Evolutionary conservation across 2,329 filamentous ascomycete species (phyloP).

Genomic region (Calonectria leucothoes): DNA sequence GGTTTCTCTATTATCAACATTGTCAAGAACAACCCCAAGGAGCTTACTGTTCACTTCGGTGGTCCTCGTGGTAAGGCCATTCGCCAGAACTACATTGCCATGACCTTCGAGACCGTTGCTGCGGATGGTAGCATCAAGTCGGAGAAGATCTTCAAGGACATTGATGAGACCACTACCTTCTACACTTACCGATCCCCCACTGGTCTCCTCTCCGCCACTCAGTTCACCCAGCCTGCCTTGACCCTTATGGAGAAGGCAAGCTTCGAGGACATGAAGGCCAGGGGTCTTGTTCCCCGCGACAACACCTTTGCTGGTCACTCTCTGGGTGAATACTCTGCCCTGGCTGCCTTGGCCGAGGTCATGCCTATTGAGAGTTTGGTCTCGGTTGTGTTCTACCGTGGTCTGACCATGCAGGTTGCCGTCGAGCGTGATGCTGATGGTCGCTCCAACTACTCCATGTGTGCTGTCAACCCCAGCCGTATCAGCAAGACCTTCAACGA

Average conservation of each 20-base stretch:
- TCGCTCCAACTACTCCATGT: slow-evolving; percentile 99
- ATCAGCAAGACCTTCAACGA: slow-evolving; percentile 99
- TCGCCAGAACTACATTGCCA: slow-evolving; percentile 98
- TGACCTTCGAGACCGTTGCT: slow-evolving; percentile 99
- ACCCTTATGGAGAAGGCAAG: slow-evolving; percentile 99
- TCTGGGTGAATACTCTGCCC: slow-evolving; percentile 96
- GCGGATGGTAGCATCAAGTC: slow-evolving; percentile 94
- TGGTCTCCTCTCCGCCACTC: slow-evolving; percentile 93
- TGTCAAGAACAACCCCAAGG: slow-evolving; percentile 99
- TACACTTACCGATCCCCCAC: slow-evolving; percentile 98
- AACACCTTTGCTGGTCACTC: slow-evolving; percentile 99
- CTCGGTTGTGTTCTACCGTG: slow-evolving; percentile 98
- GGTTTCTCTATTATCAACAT: slow-evolving; percentile 98
- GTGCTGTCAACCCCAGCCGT: slow-evolving; percentile 96
- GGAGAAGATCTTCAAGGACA: slow-evolving; percentile 99
- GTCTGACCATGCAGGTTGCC: slow-evolving; percentile 98
- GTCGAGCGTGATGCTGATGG: slow-evolving; percentile 95
- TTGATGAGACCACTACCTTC: slow-evolving; percentile 89
- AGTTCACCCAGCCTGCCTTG: slow-evolving; percentile 97
- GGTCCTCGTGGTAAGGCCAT: slow-evolving; percentile 97
- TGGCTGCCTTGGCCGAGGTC: slow-evolving; percentile 95
- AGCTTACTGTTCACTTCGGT: slow-evolving; percentile 98
- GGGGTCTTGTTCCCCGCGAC: slow-evolving; percentile 94
- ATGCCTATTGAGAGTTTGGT: slow-evolving; percentile 99
- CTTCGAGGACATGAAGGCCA: slow-evolving; percentile 98